Evolutionary conservation across 345 rosid genomes (phyloP).

Genomic region (Eucalyptus paniculata): DNA sequence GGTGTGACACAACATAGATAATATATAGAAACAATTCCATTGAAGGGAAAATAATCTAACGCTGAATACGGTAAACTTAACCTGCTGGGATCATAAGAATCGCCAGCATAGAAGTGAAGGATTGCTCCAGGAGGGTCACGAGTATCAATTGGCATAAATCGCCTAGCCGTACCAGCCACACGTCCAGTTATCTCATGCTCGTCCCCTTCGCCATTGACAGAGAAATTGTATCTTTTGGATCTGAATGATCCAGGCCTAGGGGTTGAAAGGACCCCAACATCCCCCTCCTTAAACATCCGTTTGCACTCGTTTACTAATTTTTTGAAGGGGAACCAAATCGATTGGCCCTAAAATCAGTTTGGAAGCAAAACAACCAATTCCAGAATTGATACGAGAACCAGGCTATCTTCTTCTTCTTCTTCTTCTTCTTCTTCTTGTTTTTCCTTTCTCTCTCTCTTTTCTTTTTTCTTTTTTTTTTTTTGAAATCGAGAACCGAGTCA

Average conservation of each 20-base stretch:
- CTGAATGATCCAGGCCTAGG: conserved; percentile 74
- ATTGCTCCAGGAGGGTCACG: conserved; percentile 97
- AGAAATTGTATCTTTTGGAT: conserved; percentile 31
- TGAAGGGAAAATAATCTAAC: not conserved
- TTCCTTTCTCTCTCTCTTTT: too few species aligned
- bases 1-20: not conserved
- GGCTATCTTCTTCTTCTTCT: too few species aligned
- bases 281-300: conserved; percentile 94
- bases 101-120: conserved; percentile 94
- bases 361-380: too few species aligned
- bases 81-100: conserved; percentile 57
- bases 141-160: conserved; percentile 78
- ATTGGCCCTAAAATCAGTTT: too few species aligned
- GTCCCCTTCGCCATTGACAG: conserved; percentile 37
- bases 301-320: conserved; percentile 41
- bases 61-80: not conserved
- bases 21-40: not conserved
- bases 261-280: conserved; percentile 38
- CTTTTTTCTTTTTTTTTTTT: too few species aligned
- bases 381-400: too few species aligned
- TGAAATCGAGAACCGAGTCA: too few species aligned
- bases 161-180: conserved; percentile 92
- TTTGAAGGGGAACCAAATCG: too few species aligned
- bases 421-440: too few species aligned
- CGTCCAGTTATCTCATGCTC: conserved; percentile 66